Evolutionary conservation across 257 asterid genomes (phyloP), one percentile per base, ranked within the genome.

Genomic region (Apocynum venetum): DNA sequence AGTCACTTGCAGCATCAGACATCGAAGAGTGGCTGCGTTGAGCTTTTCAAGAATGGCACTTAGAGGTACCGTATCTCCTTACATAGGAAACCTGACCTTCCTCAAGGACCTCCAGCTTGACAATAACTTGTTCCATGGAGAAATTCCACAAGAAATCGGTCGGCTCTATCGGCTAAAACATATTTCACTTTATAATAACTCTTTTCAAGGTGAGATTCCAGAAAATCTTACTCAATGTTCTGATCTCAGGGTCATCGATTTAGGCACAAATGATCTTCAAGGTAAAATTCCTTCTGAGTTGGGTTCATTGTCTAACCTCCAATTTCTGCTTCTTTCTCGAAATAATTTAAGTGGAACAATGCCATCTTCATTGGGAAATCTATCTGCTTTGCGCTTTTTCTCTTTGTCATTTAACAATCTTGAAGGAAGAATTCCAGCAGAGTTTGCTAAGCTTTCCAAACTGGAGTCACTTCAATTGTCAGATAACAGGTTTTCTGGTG

Each of bases 371-470:
- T 20, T 72, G 44, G 76, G 76, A 19, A 72, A 72, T 72, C 66
- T 52, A 9, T 72, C 76, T 72, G 65, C 64, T 53, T 12, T 72
- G 36, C 46, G 15, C 48, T 1, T 0, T 12, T 35, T 76, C 35
- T 47, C 52, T 20, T 14, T 64, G 49, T 65, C 59, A 25, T 0
- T 0, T 35, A 76, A 76, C 65, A 15, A 8, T 49, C 72, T 76
- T 5, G 63, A 64, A 55, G 79, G 79, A 15, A 76, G 47, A 38
- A 76, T 76, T 51, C 79, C 79, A 31, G 13, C 46, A 61, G 79
- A 76, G 44, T 41, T 76, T 43, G 73, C 13, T 2, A 63, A 67
- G 60, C 72, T 76, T 46, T 44, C 73, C 2, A 31, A 48, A 19
- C 53, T 76, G 59, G 17, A 31, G 79, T 1, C 1, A 47, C 41